Percentiles rank a stretch among this genome's conserved stretches.
Evolutionary conservation across 306 rosid species (phyloP).

Genomic region (Cicer pinnatifidum): DNA sequence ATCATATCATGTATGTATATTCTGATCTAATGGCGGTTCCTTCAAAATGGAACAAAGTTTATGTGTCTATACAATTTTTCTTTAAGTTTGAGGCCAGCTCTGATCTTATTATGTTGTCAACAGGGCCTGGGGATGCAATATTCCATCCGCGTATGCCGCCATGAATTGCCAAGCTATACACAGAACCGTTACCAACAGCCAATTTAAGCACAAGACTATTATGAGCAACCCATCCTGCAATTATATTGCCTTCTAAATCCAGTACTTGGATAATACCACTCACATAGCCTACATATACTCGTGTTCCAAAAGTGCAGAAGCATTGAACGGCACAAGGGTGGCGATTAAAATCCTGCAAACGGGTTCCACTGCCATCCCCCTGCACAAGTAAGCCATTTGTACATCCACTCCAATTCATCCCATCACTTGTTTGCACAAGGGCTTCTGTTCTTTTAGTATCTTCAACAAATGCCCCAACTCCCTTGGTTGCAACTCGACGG

Average conservation of each 20-base stretch:
- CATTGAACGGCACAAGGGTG: conserved; percentile 82
- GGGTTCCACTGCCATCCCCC: conserved; percentile 91
- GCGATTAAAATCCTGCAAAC: conserved; percentile 76
- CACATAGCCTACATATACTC: conserved; percentile 78
- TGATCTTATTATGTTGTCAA: conserved; percentile 67
- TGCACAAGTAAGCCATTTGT: conserved; percentile 88
- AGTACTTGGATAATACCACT: conserved; percentile 84
- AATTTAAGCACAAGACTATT: conserved; percentile 83
- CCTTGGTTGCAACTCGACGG: conserved; percentile 91
- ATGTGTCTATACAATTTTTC: background rate
- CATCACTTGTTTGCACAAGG: conserved; percentile 71
- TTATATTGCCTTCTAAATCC: conserved; percentile 86
- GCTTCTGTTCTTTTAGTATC: conserved; percentile 86
- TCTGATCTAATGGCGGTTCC: background rate
- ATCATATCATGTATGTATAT: background rate
- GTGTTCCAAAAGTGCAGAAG: conserved; percentile 79
- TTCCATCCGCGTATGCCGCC: conserved; percentile 98
- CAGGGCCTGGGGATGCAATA: conserved; percentile 83
- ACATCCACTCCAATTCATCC: conserved; percentile 96
- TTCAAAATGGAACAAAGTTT: background rate
- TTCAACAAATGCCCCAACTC: conserved; percentile 91
- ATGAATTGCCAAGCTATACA: conserved; percentile 93
- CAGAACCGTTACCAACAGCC: conserved; percentile 67
- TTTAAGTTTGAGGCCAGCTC: conserved; percentile 61
- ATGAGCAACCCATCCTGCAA: conserved; percentile 93